Evolutionary conservation across 192 early-diverging fungal species (phyloP), one percentile per base, ranked within the genome.

Genomic region (Coemansia sp.): DNA sequence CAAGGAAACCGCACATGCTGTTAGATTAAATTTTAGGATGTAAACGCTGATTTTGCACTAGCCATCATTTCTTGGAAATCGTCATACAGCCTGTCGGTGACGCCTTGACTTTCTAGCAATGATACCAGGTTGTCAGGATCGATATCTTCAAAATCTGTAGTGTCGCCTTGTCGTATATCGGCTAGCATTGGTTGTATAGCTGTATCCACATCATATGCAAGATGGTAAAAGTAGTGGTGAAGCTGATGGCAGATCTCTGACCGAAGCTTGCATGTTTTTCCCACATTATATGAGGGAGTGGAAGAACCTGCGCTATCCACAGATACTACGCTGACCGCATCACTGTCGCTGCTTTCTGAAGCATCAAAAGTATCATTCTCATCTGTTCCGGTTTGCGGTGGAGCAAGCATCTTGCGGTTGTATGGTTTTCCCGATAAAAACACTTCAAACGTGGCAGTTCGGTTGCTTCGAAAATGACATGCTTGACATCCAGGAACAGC

Each of bases 221-320:
- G 58, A 21, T 60, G 59, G 37, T 65, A 60, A 43, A 65, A 63
- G 45, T 66, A 77, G 50, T 77, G 73, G 35, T 77, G 73, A 41
- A 77, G 59, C 53, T 66, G 59, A 23, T 77, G 73, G 28, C 68
- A 65, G 5, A 59, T 33, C 20, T 65, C 53, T 7, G 73, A 56
- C 31, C 73, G 49, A 49, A 21, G 37, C 55, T 63, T 63, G 39
- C 73, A 77, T n/a, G 33, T 49, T 20, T 23, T 40, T 2, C 73
- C 73, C 3, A 77, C 48, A 26, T 70, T 70, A 43, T 61, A 77
- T 38, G 57, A 48, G 50, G 50, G 30, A n/a, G 26, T 11, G 28
- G 53, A 12, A 7, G 26, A 11, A 38, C n/a, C 46, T 26, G 55
- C 40, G 19, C 63, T 50, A 43, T 56, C 53, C 33, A 36, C 59